Percentiles rank a stretch among this genome's conserved stretches.
Evolutionary conservation across 352 stramenopile genomes (phyloP).

Genomic region (Phytophthora hibernalis): DNA sequence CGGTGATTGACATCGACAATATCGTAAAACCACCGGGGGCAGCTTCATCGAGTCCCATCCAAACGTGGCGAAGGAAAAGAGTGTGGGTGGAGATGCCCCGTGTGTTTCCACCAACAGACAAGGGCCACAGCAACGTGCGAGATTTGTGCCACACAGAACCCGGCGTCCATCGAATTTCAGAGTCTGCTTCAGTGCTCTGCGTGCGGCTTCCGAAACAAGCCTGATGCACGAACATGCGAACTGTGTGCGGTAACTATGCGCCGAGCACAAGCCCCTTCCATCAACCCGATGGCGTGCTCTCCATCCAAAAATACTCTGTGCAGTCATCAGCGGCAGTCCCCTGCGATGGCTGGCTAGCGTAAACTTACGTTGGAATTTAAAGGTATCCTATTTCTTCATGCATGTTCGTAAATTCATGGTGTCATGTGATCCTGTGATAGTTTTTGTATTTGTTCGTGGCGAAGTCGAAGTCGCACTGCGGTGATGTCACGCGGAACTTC

Average conservation of each 20-base stretch:
- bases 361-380: constrained; percentile 1
- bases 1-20: constrained; percentile 34
- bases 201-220: constrained; percentile 74
- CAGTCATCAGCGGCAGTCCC: constrained; percentile 7
- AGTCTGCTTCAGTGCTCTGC: constrained; percentile 64
- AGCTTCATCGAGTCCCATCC: constrained; percentile 15
- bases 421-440: constrained; percentile 51
- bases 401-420: background rate
- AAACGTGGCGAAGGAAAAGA: constrained; percentile 11
- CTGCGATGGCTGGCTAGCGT: constrained; percentile 26
- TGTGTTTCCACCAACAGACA: constrained; percentile 80
- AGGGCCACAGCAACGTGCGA: constrained; percentile 55
- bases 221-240: constrained; percentile 52
- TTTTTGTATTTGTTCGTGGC: constrained; percentile 83
- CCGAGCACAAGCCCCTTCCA: constrained; percentile 1
- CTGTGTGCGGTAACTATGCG: constrained; percentile 59
- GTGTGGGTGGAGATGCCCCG: constrained; percentile 59
- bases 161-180: constrained; percentile 56
- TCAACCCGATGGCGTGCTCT: constrained; percentile 12
- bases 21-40: constrained; percentile 17
- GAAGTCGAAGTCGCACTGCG: constrained; percentile 83
- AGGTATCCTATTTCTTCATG: background rate
- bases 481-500: constrained; percentile 61
- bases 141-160: constrained; percentile 81
- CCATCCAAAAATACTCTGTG: constrained; percentile 25